Percentiles rank a stretch among this genome's conserved stretches.
These are phyloP conservation scores for Ulota crispa DNA, from an alignment of 225 moss, liverwort and hornwort genomes.

Conservation along the genomic window DNA sequence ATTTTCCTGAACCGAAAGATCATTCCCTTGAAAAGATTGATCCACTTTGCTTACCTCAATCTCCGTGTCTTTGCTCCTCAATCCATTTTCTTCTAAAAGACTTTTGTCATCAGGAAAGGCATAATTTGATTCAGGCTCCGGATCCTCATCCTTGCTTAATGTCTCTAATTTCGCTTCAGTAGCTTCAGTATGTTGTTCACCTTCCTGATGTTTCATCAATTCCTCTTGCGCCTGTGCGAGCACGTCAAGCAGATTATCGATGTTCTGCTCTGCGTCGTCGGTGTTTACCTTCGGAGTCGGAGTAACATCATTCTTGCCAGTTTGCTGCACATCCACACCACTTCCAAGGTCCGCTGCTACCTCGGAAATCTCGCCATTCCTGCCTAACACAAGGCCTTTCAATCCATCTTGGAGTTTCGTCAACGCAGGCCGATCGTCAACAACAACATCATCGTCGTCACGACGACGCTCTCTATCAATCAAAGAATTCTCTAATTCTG, in stretches of 20 bases:
- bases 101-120: slow-evolving; percentile 32
- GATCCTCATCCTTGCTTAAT: slow-evolving; percentile 32
- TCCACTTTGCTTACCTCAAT: slow-evolving; percentile 38
- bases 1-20: neutral
- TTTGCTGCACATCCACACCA: slow-evolving; percentile 6
- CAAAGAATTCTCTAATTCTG: slow-evolving; percentile 21
- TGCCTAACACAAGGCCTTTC: slow-evolving; percentile 39
- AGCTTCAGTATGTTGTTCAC: slow-evolving; percentile 31
- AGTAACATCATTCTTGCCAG: neutral
- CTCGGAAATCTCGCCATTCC: slow-evolving; percentile 53
- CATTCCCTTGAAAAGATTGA: slow-evolving; percentile 30
- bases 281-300: slow-evolving; percentile 38
- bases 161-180: slow-evolving; percentile 47
- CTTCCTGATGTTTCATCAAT: slow-evolving; percentile 45
- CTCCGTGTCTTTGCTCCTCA: slow-evolving; percentile 42
- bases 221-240: slow-evolving; percentile 52
- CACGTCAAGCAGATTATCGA: slow-evolving; percentile 51
- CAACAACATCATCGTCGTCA: slow-evolving; percentile 14
- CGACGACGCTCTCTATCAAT: neutral
- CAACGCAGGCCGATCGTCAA: slow-evolving; percentile 35
- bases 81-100: slow-evolving; percentile 33
- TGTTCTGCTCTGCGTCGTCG: slow-evolving; percentile 46
- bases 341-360: slow-evolving; percentile 38
- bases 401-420: slow-evolving; percentile 49
- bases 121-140: slow-evolving; percentile 29